Conservation (phyloP, 768 basidiomycete genomes). For the Boletus edulis region DNA sequence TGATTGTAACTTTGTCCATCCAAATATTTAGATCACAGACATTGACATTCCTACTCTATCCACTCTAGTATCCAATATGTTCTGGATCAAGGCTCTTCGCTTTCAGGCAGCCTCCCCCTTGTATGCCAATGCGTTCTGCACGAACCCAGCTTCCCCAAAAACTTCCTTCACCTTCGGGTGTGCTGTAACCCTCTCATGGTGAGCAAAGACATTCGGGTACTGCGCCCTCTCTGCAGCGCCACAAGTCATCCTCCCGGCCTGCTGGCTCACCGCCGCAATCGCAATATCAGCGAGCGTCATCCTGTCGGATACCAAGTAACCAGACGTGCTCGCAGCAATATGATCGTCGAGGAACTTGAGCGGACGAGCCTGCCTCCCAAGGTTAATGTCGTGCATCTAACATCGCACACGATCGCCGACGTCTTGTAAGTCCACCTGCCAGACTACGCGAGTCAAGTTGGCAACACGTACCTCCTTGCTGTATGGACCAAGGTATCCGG, state of each 20-base stretch:
- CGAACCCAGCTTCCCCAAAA: slow-evolving; percentile 19
- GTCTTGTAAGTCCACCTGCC: no score
- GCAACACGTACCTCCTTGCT: slow-evolving; percentile 18
- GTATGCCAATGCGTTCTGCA: slow-evolving; percentile 15
- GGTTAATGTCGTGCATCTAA: slow-evolving; percentile 16
- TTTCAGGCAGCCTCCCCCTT: slow-evolving; percentile 5
- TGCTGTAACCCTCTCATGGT: slow-evolving; percentile 20
- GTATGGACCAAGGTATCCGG: slow-evolving; percentile 20
- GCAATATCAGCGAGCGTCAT: slow-evolving; percentile 29
- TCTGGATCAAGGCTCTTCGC: no score
- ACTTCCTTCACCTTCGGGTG: slow-evolving; percentile 17
- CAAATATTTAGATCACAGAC: not conserved
- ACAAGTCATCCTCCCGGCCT: slow-evolving; percentile 23
- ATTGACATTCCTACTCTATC: not conserved
- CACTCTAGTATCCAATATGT: not conserved
- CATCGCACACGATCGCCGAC: no score
- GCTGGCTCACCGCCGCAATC: slow-evolving; percentile 22
- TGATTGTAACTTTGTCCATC: no score
- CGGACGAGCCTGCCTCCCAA: slow-evolving; percentile 20
- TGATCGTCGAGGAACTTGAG: slow-evolving; percentile 26
- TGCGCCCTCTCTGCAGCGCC: slow-evolving; percentile 25
- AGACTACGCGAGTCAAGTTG: not conserved
- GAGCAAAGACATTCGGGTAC: slow-evolving; percentile 26
- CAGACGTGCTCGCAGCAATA: slow-evolving; percentile 17
- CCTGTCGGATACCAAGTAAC: slow-evolving; percentile 22